Conservation (phyloP, 2,329 filamentous ascomycete species). For the Apiospora kogelbergensis region DNA sequence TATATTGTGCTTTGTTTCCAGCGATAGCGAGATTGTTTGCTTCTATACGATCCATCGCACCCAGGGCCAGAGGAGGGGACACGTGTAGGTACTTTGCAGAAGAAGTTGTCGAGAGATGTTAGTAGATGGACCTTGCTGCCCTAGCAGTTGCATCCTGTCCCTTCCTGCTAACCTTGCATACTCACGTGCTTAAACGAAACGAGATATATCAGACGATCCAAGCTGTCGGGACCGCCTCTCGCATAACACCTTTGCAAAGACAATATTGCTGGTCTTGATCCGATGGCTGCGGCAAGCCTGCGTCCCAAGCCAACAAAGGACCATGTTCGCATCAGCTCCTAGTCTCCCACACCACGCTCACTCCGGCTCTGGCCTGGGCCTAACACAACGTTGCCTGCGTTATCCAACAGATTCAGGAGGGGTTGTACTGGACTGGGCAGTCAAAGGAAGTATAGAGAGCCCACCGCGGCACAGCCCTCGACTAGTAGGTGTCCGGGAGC, state of each 20-base stretch:
- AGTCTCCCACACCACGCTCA: background rate
- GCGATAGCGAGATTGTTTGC: background rate
- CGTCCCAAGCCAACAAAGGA: background rate
- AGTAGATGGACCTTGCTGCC: background rate
- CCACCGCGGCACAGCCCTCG: background rate
- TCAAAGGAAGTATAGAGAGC: no score
- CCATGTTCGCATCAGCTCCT: background rate
- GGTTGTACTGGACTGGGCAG: background rate
- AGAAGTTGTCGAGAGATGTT: background rate
- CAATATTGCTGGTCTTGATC: background rate
- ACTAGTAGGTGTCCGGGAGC: background rate
- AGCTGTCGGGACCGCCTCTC: background rate
- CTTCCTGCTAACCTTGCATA: background rate
- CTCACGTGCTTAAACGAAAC: background rate
- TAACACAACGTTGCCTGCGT: background rate
- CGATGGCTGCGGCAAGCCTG: background rate
- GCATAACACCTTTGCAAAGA: background rate
- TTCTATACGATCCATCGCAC: background rate
- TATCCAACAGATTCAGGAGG: background rate
- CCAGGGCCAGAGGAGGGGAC: no score
- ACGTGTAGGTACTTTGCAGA: background rate
- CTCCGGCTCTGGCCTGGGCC: no score
- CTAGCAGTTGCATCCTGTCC: background rate
- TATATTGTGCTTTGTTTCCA: background rate
- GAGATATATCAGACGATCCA: constrained; percentile 5